Conservation (phyloP, 2,329 filamentous ascomycete genomes). For the Blumeria graminis region DNA sequence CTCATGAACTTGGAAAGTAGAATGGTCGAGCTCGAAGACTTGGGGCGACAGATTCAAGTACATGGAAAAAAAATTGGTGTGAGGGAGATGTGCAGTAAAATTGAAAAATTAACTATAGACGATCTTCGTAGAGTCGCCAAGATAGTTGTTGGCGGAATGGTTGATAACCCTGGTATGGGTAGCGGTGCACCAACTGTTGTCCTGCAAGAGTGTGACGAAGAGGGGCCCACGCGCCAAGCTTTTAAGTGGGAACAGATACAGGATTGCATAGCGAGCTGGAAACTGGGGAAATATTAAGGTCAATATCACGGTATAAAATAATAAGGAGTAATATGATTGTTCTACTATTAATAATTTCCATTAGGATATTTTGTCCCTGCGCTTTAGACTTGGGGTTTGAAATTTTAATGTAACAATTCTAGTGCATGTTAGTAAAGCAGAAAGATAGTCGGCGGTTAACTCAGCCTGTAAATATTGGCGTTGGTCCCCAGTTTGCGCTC, state of each 20-base stretch:
- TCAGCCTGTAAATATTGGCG: too few species aligned
- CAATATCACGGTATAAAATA: too few species aligned
- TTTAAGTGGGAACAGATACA: constrained; percentile 80
- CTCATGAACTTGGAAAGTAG: constrained; percentile 95
- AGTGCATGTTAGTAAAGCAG: too few species aligned
- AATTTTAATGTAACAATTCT: too few species aligned
- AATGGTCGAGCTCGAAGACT: constrained; percentile 93
- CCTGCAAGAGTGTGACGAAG: constrained; percentile 63
- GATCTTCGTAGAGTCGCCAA: constrained; percentile 66
- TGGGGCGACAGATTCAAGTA: constrained; percentile 89
- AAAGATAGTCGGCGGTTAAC: too few species aligned
- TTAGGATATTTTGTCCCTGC: too few species aligned
- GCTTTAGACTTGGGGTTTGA: too few species aligned
- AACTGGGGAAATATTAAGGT: constrained; percentile 33
- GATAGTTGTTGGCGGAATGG: constrained; percentile 51
- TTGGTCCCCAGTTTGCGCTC: too few species aligned
- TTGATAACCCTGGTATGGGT: constrained; percentile 50
- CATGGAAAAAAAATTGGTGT: constrained; percentile 83
- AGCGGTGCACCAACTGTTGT: constrained; percentile 86
- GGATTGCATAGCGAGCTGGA: constrained; percentile 61
- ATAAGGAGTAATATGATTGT: too few species aligned
- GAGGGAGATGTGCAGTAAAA: constrained; percentile 73
- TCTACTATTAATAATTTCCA: too few species aligned
- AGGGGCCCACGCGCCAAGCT: constrained; percentile 36
- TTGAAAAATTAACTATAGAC: constrained; percentile 54